Conservation (phyloP, 228 moss, liverwort and hornwort species). For the Sphagnum fallax region DNA sequence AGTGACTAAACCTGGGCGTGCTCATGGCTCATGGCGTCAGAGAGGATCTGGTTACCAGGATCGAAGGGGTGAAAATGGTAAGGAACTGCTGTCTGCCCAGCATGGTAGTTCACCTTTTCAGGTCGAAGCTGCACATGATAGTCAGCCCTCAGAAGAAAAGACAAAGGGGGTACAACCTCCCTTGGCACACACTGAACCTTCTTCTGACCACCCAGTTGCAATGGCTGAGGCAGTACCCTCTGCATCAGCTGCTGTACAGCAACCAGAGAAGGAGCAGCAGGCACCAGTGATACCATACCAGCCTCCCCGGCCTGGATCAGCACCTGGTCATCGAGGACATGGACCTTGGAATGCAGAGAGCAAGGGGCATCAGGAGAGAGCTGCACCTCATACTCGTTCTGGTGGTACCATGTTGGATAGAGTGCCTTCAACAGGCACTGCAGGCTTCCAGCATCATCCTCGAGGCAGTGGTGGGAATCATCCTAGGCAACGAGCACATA, state of each 20-base stretch:
- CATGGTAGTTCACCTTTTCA: slow-evolving; percentile 18
- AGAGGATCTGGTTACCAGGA: slow-evolving; percentile 52
- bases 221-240: slow-evolving; percentile 6
- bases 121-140: slow-evolving; percentile 29
- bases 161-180: slow-evolving; percentile 31
- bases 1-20: slow-evolving; percentile 44
- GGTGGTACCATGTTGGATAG: slow-evolving; percentile 14
- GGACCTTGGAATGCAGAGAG: slow-evolving; percentile 15
- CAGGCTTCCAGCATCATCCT: slow-evolving; percentile 26
- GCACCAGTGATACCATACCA: slow-evolving; percentile 74
- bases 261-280: slow-evolving; percentile 48
- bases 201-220: slow-evolving; percentile 12
- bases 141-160: slow-evolving; percentile 36
- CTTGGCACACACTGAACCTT: slow-evolving; percentile 37
- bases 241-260: slow-evolving; percentile 7
- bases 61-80: slow-evolving; percentile 27
- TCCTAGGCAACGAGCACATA: slow-evolving; percentile 25
- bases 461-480: slow-evolving; percentile 34
- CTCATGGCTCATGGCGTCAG: slow-evolving; percentile 76
- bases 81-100: slow-evolving; percentile 17
- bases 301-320: slow-evolving; percentile 59
- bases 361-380: slow-evolving; percentile 22
- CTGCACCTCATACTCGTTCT: slow-evolving; percentile 22
- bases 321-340: slow-evolving; percentile 27
- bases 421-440: slow-evolving; percentile 14